Conservation (phyloP, 75 land plant genomes). For the Adiantum capillusveneris region DNA sequence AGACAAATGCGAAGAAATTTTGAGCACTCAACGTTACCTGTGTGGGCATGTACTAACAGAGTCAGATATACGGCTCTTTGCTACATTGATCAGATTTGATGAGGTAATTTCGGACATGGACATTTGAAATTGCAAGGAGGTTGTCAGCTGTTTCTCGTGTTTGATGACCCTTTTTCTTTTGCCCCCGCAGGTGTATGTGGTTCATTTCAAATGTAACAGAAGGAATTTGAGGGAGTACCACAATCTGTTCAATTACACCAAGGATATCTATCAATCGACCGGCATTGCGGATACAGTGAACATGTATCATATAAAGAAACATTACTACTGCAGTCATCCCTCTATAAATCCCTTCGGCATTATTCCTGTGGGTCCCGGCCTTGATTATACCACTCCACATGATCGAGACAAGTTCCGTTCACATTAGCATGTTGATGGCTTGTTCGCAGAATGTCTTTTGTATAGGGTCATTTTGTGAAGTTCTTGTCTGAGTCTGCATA, state of each 20-base stretch:
- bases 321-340: constrained; percentile 85
- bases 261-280: constrained; percentile 62
- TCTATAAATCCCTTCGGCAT: constrained; percentile 66
- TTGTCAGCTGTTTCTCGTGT: no score
- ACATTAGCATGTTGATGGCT: not conserved
- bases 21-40: constrained; percentile 60
- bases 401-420: constrained; percentile 55
- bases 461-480: no score
- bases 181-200: constrained; percentile 54
- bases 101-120: constrained; percentile 42
- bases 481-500: no score
- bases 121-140: no score
- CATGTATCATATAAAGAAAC: constrained; percentile 72
- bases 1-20: constrained; percentile 72
- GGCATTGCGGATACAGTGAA: constrained; percentile 63
- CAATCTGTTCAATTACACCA: constrained; percentile 82
- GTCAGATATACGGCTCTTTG: constrained; percentile 81
- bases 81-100: constrained; percentile 80
- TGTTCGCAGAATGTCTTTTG: no score
- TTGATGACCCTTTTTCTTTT: not conserved
- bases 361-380: constrained; percentile 46
- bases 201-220: constrained; percentile 91
- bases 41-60: constrained; percentile 71
- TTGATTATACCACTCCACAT: constrained; percentile 68
- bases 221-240: constrained; percentile 65